These are phyloP conservation scores for Syzygium aromaticum DNA, from an alignment of 345 rosid species.

Conservation along the genomic window DNA sequence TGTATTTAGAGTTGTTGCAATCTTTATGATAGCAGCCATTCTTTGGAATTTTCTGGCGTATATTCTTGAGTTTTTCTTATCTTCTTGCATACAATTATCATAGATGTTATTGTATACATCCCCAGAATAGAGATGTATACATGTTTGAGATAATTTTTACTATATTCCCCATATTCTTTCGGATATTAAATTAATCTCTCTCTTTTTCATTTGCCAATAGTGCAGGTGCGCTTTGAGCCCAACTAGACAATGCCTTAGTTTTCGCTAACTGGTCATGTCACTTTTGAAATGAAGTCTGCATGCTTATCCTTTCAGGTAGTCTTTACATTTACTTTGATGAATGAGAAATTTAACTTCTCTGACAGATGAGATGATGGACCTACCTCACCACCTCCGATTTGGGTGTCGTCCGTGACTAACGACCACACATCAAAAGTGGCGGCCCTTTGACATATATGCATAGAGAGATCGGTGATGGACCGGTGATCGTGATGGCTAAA, in stretches of 20 bases:
- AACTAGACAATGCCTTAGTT: too few species aligned
- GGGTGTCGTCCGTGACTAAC: background rate
- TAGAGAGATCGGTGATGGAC: background rate
- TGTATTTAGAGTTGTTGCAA: background rate
- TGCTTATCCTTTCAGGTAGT: background rate
- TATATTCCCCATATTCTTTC: too few species aligned
- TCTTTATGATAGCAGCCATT: background rate
- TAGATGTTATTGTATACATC: background rate
- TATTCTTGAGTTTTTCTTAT: background rate
- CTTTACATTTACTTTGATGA: too few species aligned
- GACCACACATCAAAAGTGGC: background rate
- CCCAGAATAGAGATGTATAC: background rate
- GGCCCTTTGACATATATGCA: background rate
- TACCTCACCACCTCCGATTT: background rate
- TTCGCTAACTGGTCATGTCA: too few species aligned
- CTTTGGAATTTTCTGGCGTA: background rate
- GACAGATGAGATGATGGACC: background rate
- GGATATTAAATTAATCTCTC: too few species aligned
- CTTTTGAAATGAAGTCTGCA: too few species aligned
- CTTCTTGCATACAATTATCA: background rate
- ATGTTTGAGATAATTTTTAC: background rate
- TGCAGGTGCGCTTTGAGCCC: too few species aligned
- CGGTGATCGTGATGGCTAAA: background rate
- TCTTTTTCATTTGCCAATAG: too few species aligned
- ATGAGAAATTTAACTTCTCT: background rate